A percentile compares a stretch with the other conserved stretches of the same genome.
These are phyloP conservation scores for Blumeriella jaapii DNA, from an alignment of 2,329 filamentous ascomycete species.

Conservation along the genomic window DNA sequence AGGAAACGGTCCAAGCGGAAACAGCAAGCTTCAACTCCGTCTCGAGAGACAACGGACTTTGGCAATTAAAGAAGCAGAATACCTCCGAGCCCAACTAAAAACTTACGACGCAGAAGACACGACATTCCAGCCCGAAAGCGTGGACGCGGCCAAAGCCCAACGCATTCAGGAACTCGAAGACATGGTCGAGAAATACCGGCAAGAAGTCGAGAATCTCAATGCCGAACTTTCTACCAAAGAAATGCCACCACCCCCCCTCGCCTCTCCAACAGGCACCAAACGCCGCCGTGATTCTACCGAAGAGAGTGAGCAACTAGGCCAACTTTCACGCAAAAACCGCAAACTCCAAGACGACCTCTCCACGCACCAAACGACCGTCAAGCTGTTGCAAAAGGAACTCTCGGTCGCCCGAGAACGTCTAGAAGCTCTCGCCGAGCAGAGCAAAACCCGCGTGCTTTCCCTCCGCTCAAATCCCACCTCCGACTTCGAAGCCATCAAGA, in stretches of 20 bases:
- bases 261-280: constrained; percentile 44
- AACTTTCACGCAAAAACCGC: constrained; percentile 78
- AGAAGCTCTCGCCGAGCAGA: constrained; percentile 49
- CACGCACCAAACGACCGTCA: constrained; percentile 55
- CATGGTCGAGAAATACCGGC: constrained; percentile 78
- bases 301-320: constrained; percentile 60
- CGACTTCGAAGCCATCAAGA: constrained; percentile 73
- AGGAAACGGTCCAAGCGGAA: constrained; percentile 36
- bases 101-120: constrained; percentile 79
- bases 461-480: constrained; percentile 88
- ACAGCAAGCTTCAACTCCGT: constrained; percentile 60
- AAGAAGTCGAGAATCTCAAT: constrained; percentile 65
- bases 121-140: constrained; percentile 69
- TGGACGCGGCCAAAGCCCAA: constrained; percentile 62
- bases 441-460: constrained; percentile 71
- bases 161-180: constrained; percentile 73
- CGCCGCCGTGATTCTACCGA: constrained; percentile 45
- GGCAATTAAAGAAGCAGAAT: constrained; percentile 86
- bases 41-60: constrained; percentile 78
- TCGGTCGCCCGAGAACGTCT: constrained; percentile 64
- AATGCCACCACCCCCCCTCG: constrained; percentile 26
- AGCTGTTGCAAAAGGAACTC: constrained; percentile 65
- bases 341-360: constrained; percentile 70
- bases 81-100: constrained; percentile 83
- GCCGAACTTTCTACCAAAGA: constrained; percentile 61